Percentiles rank a stretch among this genome's conserved stretches.
Conservation (phyloP, 2,329 filamentous ascomycete species). For the Trichoderma pleuroti region DNA sequence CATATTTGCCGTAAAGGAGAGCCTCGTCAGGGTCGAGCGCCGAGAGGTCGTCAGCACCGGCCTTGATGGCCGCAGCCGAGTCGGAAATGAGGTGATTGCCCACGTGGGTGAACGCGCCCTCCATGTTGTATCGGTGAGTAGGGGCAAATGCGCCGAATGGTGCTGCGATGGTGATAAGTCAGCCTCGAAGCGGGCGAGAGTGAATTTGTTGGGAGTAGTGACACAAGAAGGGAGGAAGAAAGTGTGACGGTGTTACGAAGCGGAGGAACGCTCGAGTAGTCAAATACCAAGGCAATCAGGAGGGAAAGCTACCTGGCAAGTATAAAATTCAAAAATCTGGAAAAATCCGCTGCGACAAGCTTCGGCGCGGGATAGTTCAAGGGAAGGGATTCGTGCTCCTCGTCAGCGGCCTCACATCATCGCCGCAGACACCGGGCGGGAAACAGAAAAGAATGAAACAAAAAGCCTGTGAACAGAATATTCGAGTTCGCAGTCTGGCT, state of each 20-base stretch:
- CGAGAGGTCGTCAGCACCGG: conserved; percentile 71
- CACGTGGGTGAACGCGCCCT: conserved; percentile 83
- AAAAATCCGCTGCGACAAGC: conserved; percentile 23
- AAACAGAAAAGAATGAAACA: not conserved
- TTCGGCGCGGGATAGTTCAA: conserved; percentile 27
- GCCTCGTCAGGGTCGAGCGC: conserved; percentile 74
- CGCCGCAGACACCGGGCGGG: conserved; percentile 31
- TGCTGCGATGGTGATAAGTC: conserved; percentile 5
- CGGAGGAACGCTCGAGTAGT: not conserved
- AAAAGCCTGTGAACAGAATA: not conserved
- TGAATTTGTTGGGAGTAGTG: not conserved
- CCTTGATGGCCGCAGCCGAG: conserved; percentile 82
- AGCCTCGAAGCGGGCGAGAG: not conserved
- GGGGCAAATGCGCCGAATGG: conserved; percentile 11
- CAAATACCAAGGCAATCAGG: not conserved
- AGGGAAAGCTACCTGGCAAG: not conserved
- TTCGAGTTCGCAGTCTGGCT: not conserved
- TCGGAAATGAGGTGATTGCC: conserved; percentile 84
- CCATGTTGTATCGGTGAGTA: conserved; percentile 53
- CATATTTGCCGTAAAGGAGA: conserved; percentile 69
- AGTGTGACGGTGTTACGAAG: not conserved
- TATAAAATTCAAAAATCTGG: not conserved
- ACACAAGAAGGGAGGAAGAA: not conserved
- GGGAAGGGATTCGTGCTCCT: conserved; percentile 31
- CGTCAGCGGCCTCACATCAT: conserved; percentile 38